A percentile compares a stretch with the other conserved stretches of the same genome.
Conservation (phyloP, 75 land plant genomes). For the Selaginella tamariscina region DNA sequence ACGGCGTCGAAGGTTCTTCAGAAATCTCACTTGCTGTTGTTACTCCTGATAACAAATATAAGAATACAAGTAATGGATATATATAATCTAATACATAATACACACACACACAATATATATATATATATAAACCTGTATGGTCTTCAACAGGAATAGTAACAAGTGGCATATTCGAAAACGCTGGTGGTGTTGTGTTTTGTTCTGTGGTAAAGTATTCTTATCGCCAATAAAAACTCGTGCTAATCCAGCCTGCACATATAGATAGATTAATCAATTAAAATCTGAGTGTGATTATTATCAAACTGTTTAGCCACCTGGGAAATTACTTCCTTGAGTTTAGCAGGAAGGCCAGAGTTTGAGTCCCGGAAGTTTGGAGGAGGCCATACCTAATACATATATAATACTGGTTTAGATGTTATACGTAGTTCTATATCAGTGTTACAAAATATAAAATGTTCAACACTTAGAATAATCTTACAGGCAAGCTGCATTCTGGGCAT, state of each 20-base stretch:
- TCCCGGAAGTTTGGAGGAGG: neutral
- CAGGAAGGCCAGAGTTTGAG: neutral
- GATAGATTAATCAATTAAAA: neutral
- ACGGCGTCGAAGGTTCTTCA: neutral
- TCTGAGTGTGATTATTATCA: neutral
- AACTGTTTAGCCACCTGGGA: neutral
- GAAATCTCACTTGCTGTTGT: neutral
- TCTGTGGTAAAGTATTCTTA: neutral
- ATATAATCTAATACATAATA: too few species aligned
- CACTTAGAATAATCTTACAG: neutral
- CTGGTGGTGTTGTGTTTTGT: neutral
- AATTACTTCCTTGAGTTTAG: neutral
- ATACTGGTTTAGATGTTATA: neutral
- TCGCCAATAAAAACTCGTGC: neutral
- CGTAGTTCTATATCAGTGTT: too few species aligned
- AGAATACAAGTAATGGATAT: too few species aligned
- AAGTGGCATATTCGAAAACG: neutral
- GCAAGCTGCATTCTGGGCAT: neutral
- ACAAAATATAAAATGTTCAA: too few species aligned
- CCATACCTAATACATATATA: neutral
- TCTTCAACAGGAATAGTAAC: neutral
- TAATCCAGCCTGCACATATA: neutral
- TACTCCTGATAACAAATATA: too few species aligned
- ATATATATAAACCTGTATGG: neutral
- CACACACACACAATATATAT: too few species aligned